Conservation (phyloP, 2,329 filamentous ascomycete genomes). For the Trichoderma cornu-damae region DNA sequence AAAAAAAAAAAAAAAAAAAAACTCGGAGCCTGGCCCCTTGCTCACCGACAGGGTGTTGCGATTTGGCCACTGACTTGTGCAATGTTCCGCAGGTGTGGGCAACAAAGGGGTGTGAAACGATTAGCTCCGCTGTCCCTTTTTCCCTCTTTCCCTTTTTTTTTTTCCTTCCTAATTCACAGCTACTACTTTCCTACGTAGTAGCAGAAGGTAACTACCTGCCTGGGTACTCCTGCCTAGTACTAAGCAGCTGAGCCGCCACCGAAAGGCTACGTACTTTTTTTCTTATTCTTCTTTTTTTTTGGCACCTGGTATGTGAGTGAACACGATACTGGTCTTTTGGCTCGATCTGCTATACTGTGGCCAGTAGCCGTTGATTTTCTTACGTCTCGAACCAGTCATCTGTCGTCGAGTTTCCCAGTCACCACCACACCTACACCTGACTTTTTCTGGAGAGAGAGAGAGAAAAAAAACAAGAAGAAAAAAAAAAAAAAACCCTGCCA, state of each 20-base stretch:
- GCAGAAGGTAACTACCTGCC: too few relatives aligned
- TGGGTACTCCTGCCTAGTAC: too few relatives aligned
- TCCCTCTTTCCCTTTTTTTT: too few relatives aligned
- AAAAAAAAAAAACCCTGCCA: background rate
- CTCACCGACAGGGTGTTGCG: constrained; percentile 10
- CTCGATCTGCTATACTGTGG: constrained; percentile 9
- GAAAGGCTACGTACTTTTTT: background rate
- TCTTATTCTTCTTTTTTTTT: too few relatives aligned
- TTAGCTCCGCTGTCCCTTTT: constrained; percentile 10
- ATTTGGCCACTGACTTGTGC: constrained; percentile 11
- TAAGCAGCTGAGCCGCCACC: constrained; percentile 3
- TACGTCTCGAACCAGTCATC: background rate
- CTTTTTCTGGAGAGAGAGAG: too few relatives aligned
- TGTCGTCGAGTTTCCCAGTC: background rate
- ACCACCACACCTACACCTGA: background rate
- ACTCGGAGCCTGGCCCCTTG: background rate
- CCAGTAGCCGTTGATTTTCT: constrained; percentile 5
- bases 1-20: too few relatives aligned
- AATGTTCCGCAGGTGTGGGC: constrained; percentile 15
- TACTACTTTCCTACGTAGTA: too few relatives aligned
- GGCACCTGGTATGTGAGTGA: constrained; percentile 9
- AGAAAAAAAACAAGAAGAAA: too few relatives aligned
- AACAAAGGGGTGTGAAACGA: constrained; percentile 10
- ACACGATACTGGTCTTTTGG: background rate
- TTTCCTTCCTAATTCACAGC: background rate